Evolutionary conservation across 2,329 filamentous ascomycete genomes (phyloP).

Genomic region (Talaromyces sp.): DNA sequence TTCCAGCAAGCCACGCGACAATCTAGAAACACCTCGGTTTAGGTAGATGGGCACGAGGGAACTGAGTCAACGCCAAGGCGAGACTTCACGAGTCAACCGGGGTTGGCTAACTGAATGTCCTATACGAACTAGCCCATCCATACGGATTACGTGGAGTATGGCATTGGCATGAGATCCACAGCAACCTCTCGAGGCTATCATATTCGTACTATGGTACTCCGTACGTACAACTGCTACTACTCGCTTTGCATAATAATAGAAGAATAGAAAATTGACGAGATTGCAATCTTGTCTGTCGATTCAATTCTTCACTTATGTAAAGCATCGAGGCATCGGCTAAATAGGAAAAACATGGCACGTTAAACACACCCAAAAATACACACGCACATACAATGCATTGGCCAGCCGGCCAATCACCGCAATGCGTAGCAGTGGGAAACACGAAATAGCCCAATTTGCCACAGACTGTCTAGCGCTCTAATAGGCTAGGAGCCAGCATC

Average conservation of each 20-base stretch:
- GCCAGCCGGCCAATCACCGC: background rate
- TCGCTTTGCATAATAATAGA: background rate
- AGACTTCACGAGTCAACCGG: background rate
- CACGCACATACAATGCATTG: background rate
- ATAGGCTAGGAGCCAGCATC: background rate
- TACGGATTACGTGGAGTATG: background rate
- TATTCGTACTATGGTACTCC: no score
- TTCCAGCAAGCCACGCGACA: background rate
- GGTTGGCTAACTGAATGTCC: background rate
- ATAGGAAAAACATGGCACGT: background rate
- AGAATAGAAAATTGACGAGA: background rate
- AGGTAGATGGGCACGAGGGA: background rate
- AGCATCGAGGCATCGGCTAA: background rate
- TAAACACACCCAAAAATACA: background rate
- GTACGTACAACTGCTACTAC: background rate
- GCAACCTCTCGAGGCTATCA: background rate
- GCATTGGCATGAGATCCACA: background rate
- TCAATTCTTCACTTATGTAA: background rate
- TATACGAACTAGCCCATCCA: background rate
- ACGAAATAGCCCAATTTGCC: background rate
- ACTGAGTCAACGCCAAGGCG: background rate
- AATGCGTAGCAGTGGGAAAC: background rate
- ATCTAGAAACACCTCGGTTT: background rate
- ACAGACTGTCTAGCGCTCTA: background rate
- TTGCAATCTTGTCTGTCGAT: background rate